Conservation (phyloP, 768 basidiomycete genomes). For the Russula earlei region DNA sequence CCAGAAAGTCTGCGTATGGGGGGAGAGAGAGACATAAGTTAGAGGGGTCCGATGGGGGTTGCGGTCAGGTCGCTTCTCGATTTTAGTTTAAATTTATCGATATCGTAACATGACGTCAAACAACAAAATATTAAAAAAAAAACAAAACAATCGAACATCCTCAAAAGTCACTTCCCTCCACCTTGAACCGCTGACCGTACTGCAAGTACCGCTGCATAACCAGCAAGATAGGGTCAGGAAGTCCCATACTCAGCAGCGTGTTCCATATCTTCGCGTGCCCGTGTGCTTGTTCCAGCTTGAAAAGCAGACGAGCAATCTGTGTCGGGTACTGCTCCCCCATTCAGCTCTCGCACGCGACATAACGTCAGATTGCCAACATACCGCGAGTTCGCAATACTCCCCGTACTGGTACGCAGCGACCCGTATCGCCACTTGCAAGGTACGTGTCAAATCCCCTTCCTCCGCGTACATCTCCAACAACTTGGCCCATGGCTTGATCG, state of each 20-base stretch:
- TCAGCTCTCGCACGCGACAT: not conserved
- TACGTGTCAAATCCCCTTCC: constrained; percentile 87
- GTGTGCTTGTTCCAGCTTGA: constrained; percentile 88
- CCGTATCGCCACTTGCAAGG: constrained; percentile 85
- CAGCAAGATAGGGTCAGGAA: constrained; percentile 82
- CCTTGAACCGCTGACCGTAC: constrained; percentile 81
- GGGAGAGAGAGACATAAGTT: constrained; percentile 38
- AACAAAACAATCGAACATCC: not conserved
- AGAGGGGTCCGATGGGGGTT: no score
- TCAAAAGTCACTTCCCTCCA: constrained; percentile 77
- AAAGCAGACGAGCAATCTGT: constrained; percentile 80
- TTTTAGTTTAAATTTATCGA: constrained; percentile 3
- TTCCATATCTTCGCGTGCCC: constrained; percentile 92
- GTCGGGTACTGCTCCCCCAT: constrained; percentile 62
- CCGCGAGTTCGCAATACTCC: constrained; percentile 84
- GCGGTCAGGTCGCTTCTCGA: no score
- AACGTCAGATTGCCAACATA: constrained; percentile 32
- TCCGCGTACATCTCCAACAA: constrained; percentile 95
- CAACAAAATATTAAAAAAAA: not conserved
- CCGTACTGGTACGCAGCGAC: constrained; percentile 88
- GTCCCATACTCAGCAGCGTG: constrained; percentile 87
- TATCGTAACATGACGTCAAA: not conserved
- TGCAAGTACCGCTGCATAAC: constrained; percentile 89
- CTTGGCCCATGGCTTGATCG: constrained; percentile 87
- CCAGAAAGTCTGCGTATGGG: constrained; percentile 51